Evolutionary conservation across 352 stramenopile genomes (phyloP), one percentile per base, ranked within the genome.

Genomic region (Ophiocytium majus): DNA sequence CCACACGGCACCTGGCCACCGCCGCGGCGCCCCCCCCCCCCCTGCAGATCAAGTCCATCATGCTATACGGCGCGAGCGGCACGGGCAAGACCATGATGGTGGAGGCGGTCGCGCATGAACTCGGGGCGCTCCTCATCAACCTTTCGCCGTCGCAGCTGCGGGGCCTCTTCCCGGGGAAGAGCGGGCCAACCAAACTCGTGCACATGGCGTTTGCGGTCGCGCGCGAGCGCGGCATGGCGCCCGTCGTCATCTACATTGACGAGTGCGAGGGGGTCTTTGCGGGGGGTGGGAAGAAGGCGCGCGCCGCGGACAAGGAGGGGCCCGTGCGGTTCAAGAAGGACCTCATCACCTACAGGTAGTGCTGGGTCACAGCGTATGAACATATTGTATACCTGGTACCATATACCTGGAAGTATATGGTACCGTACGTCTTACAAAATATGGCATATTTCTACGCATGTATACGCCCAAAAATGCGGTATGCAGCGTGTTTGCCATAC

Each of bases 181-280:
- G 91, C 1, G 95, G 93, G 0, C 92, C 94, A 0, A 97, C 93
- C 0, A 97, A 97, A 85, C 91, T 97, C 35, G 90, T 98, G 36
- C 95, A 98, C 90, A 97, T 98, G 93, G 92, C 92, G n/a, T 98
- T 98, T 83, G 88, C 92, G 63, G 89, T 98, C 50, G 94, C 95
- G 31, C 96, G 94, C 81, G 92, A 96, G 34, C 66, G 91, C n/a
- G 86, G 88, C 10, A 90, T 97, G 36, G 91, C 94, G 83, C 95
- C 95, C 0, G 92, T 96, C 35, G 92, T 98, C 23, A 94, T 98
- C 81, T 98, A 98, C 89, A 95, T 98, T 0, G 94, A 98, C 85
- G 91, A 98, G 19, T 96, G 92, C 81, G 94, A 98, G 71, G 91
- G 97, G 82, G 92, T 97, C 33, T 90, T 91, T 23, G 92, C 91